Evolutionary conservation across 1,139 yeast genomes (phyloP).

Genomic region (Protomyces inundatus): DNA sequence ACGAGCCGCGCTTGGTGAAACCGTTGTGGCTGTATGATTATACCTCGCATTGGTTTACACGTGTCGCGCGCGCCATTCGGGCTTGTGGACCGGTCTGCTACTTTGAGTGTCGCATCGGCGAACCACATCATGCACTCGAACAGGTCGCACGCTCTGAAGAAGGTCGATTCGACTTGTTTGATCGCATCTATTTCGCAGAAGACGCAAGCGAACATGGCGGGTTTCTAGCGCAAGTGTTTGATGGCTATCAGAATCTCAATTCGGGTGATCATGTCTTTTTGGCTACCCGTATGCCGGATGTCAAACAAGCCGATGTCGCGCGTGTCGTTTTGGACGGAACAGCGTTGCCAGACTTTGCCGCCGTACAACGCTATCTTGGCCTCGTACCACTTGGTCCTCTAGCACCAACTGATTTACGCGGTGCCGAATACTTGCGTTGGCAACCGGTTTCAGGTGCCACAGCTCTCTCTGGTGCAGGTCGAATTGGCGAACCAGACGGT

Average conservation of each 20-base stretch:
- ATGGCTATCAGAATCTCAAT: conserved; percentile 3
- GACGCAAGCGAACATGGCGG: conserved; percentile 16
- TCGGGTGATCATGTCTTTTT: conserved; percentile 9
- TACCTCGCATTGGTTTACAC: conserved; percentile 14
- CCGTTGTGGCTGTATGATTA: conserved; percentile 15
- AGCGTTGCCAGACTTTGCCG: neutral
- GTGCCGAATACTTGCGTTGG: conserved; percentile 3
- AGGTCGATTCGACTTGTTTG: conserved; percentile 13
- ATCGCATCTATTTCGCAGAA: conserved; percentile 7
- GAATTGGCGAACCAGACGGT: conserved; percentile 15
- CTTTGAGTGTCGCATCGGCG: conserved; percentile 19
- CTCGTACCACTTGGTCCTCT: conserved; percentile 3
- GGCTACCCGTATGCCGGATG: conserved; percentile 6
- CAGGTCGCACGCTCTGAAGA: conserved; percentile 13
- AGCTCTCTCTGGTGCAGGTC: conserved; percentile 1
- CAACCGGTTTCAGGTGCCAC: conserved; percentile 12
- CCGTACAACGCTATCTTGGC: conserved; percentile 11
- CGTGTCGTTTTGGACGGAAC: neutral
- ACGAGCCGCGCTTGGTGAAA: neutral
- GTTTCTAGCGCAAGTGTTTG: conserved; percentile 10
- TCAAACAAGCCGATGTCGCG: neutral
- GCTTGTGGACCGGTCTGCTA: neutral
- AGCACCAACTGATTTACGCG: neutral
- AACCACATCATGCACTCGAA: conserved; percentile 12
- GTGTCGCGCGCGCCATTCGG: conserved; percentile 16